These are phyloP conservation scores for Suhomyces kunorum DNA, from an alignment of 1,139 yeast species.

Conservation along the genomic window DNA sequence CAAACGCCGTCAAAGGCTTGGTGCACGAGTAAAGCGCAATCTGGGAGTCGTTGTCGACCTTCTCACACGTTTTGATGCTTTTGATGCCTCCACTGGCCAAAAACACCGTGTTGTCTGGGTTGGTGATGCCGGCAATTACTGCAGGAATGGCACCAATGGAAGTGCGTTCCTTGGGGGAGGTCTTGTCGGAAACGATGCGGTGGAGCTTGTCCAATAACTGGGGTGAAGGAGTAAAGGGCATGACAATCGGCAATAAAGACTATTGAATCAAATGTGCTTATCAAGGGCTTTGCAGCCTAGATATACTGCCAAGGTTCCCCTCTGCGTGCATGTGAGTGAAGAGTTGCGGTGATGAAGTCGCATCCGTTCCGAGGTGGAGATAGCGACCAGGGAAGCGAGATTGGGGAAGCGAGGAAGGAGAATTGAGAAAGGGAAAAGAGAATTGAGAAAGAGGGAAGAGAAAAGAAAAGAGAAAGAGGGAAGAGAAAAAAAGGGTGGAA, in stretches of 20 bases:
- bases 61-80: slow-evolving; percentile 17
- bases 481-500: background rate
- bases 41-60: slow-evolving; percentile 25
- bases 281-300: too few species aligned
- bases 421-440: background rate
- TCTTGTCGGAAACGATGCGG: slow-evolving; percentile 6
- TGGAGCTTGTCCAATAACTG: slow-evolving; percentile 1
- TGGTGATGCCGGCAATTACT: slow-evolving; percentile 33
- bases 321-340: too few species aligned
- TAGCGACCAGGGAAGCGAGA: too few species aligned
- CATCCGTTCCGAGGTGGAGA: too few species aligned
- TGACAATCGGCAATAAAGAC: too few species aligned
- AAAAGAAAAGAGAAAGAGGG: background rate
- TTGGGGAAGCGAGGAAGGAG: too few species aligned
- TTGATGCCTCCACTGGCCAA: slow-evolving; percentile 29
- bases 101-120: slow-evolving; percentile 24
- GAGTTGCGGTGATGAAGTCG: too few species aligned
- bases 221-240: slow-evolving; percentile 4
- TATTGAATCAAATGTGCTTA: too few species aligned
- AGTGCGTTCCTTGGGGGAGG: slow-evolving; percentile 6
- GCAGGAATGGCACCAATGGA: slow-evolving; percentile 23
- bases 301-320: too few species aligned
- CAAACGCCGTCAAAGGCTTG: slow-evolving; percentile 50
- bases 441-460: background rate
- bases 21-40: slow-evolving; percentile 50